Evolutionary conservation across 2,329 filamentous ascomycete genomes (phyloP), one percentile per base, ranked within the genome.

Genomic region (Lachnellula subtilissima): DNA sequence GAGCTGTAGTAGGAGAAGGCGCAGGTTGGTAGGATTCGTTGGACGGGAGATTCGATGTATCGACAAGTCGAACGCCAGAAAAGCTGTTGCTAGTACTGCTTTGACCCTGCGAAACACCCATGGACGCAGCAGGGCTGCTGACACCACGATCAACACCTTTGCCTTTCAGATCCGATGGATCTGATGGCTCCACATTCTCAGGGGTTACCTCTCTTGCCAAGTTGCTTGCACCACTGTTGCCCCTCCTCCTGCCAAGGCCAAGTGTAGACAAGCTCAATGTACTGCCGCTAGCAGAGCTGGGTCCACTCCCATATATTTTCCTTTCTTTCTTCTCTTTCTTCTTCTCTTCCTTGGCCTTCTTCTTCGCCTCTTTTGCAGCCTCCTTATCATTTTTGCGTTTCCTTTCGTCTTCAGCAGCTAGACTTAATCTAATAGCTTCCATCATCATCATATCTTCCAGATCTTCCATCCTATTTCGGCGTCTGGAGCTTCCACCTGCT

Each of bases 361-460:
- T 91, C 76, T 96, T 97, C 1, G 87, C 86, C 57, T 93, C 88
- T 68, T 96, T 97, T 25, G 80, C 81, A 0, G 82, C 80, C 56
- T 91, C 89, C 69, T 92, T 93, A 50, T 94, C 89, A 49, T 88
- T 86, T 67, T 90, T 94, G 48, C 83, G 87, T 64, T 91, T 88
- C n/a, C 93, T 83, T 43, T 97, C 93, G 67, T 97, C 93, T 70
- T 99, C 94, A 1, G 90, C 87, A 0, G 88, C 91, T n/a, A 99
- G 77, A 48, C 91, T 96, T 32, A 96, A 73, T 40, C 94, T 81
- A 48, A 99, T 95, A 0, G 94, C 94, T 71, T 99, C 94, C 79
- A 94, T 91, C 78, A 97, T 91, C 94, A 99, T 99, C 77, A 99
- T 89, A 49, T 96, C 93, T 70, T 99, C 94, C 0, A 97, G 79